A percentile compares a stretch with the other conserved stretches of the same genome.
Conservation (phyloP, 2,329 filamentous ascomycete genomes). For the Epichloe brachyelytri region DNA sequence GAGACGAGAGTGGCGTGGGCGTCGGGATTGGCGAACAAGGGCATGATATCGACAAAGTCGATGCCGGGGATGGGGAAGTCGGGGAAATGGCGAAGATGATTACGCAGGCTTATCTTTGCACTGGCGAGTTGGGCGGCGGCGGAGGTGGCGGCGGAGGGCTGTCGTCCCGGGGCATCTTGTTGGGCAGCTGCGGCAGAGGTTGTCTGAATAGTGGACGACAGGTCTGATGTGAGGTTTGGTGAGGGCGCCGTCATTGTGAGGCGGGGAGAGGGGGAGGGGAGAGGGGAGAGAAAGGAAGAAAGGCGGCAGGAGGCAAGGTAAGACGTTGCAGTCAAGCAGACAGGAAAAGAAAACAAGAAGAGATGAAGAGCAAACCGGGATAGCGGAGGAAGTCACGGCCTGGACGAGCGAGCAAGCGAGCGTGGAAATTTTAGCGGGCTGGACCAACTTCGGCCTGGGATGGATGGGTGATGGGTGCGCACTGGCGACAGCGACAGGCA, state of each 20-base stretch:
- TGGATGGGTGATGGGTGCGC: too few species aligned
- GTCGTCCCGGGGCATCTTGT: conserved; percentile 50
- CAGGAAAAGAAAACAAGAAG: conserved; percentile 8
- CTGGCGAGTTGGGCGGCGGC: conserved; percentile 51
- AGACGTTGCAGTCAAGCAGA: conserved; percentile 16
- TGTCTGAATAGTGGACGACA: conserved; percentile 12
- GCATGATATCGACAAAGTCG: conserved; percentile 95
- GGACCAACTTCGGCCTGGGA: too few species aligned
- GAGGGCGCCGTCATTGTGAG: conserved; percentile 22
- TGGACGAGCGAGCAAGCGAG: not conserved
- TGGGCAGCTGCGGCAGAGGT: conserved; percentile 22
- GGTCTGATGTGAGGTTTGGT: conserved; percentile 10
- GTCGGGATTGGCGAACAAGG: conserved; percentile 69
- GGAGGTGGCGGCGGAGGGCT: conserved; percentile 49
- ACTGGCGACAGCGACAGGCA: too few species aligned
- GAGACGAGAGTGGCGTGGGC: conserved; percentile 67
- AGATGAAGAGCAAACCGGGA: conserved; percentile 12
- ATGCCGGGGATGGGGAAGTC: conserved; percentile 91
- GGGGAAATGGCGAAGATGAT: conserved; percentile 68
- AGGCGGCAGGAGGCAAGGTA: conserved; percentile 15
- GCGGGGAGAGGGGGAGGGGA: conserved; percentile 10
- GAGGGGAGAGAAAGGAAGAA: conserved; percentile 11
- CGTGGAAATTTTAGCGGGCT: not conserved
- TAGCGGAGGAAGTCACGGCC: conserved; percentile 8
- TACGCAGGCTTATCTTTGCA: conserved; percentile 58